Evolutionary conservation across 768 basidiomycete species (phyloP).

Genomic region (Calocera viscosa): DNA sequence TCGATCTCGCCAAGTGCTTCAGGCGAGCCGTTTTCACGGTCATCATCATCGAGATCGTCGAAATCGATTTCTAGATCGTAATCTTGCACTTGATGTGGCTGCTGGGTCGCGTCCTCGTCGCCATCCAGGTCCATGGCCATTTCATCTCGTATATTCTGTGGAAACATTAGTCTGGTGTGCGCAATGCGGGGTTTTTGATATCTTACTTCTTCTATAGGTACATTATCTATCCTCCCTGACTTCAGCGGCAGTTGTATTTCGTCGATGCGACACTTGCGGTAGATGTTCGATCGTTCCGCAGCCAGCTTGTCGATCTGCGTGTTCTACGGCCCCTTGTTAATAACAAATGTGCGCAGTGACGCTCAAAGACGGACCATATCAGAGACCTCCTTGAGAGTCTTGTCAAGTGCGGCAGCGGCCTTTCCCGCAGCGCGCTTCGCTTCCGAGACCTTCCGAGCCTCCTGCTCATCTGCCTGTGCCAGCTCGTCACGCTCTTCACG

Average conservation of each 20-base stretch:
- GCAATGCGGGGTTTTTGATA: slow-evolving; percentile 16
- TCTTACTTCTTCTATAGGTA: slow-evolving; percentile 86
- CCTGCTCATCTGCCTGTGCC: slow-evolving; percentile 57
- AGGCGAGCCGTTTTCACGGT: slow-evolving; percentile 52
- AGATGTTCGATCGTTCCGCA: slow-evolving; percentile 72
- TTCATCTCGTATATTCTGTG: slow-evolving; percentile 66
- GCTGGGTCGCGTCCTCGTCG: slow-evolving; percentile 69
- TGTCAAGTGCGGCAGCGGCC: slow-evolving; percentile 66
- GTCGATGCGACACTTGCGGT: slow-evolving; percentile 86
- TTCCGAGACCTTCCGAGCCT: slow-evolving; percentile 59
- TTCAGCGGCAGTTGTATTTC: slow-evolving; percentile 73
- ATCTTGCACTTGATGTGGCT: slow-evolving; percentile 55
- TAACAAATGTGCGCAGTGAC: not conserved
- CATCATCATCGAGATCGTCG: slow-evolving; percentile 55
- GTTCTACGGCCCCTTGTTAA: slow-evolving; percentile 37
- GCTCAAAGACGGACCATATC: slow-evolving; percentile 41
- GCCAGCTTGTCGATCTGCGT: slow-evolving; percentile 85
- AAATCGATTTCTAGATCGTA: slow-evolving; percentile 90
- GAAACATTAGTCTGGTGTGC: not conserved
- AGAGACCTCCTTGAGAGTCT: slow-evolving; percentile 81
- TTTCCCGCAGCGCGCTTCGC: slow-evolving; percentile 58
- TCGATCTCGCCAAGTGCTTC: slow-evolving; percentile 64
- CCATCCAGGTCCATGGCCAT: slow-evolving; percentile 81
- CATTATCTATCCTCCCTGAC: slow-evolving; percentile 64
- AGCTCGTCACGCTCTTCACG: slow-evolving; percentile 49